Evolutionary conservation across 495 filamentous ascomycete genomes (phyloP).

Genomic region (Margaritispora aquatica): DNA sequence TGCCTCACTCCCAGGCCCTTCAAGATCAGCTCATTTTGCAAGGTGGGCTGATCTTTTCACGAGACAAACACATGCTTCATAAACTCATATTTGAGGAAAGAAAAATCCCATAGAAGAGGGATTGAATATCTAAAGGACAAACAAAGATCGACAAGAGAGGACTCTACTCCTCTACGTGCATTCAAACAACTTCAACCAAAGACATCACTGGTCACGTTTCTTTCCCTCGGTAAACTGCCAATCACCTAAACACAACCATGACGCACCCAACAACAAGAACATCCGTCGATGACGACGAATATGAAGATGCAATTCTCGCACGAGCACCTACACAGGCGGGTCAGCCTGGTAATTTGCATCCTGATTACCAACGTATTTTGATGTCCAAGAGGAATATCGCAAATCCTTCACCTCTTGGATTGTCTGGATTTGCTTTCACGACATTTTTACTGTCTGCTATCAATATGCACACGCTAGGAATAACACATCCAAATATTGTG

Average conservation of each 20-base stretch:
- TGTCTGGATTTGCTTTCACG: constrained; percentile 86
- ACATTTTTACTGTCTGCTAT: constrained; percentile 85
- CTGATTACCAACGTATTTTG: constrained; percentile 47
- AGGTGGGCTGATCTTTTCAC: not conserved
- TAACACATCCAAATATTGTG: constrained; percentile 57
- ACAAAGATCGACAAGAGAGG: no score
- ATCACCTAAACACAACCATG: no score
- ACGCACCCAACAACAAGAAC: no score
- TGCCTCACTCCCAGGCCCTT: not conserved
- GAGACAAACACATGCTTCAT: not conserved
- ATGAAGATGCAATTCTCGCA: not conserved
- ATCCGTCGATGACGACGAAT: not conserved
- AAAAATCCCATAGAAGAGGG: no score
- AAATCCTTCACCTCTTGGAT: constrained; percentile 80
- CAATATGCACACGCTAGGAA: constrained; percentile 63
- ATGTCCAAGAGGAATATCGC: constrained; percentile 28
- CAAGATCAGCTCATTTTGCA: not conserved
- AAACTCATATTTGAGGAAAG: no score
- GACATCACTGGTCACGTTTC: no score
- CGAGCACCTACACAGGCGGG: constrained; percentile 30
- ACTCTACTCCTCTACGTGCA: no score
- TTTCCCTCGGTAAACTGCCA: no score
- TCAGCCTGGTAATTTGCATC: constrained; percentile 70
- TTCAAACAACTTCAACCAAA: no score
- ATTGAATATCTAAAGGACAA: no score